Percentiles rank a stretch among this genome's conserved stretches.
These are phyloP conservation scores for Austroboletus novae-zelandiae DNA, from an alignment of 1,284 basidiomycete species.

Conservation along the genomic window DNA sequence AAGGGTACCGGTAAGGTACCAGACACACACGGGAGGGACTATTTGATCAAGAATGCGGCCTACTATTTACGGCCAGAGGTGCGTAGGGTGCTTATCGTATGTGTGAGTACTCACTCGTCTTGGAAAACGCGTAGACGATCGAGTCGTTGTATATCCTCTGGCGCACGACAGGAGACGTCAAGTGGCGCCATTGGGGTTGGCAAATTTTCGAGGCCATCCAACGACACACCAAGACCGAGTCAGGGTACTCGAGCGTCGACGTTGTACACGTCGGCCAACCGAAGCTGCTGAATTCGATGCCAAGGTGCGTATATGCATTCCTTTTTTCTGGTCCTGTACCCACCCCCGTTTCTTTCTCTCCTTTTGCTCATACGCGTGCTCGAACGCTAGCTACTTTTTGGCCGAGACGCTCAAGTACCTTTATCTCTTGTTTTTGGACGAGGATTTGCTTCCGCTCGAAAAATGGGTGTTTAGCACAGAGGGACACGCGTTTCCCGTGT, in stretches of 20 bases:
- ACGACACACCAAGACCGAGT: conserved; percentile 47
- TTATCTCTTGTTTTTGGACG: conserved; percentile 58
- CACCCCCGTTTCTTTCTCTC: not conserved
- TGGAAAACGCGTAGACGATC: conserved; percentile 45
- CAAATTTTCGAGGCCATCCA: conserved; percentile 70
- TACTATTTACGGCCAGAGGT: conserved; percentile 70
- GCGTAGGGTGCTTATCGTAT: conserved; percentile 7
- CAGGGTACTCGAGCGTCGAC: conserved; percentile 57
- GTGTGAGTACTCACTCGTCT: not conserved
- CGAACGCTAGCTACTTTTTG: conserved; percentile 54
- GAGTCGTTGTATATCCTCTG: conserved; percentile 71
- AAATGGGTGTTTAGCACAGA: conserved; percentile 86
- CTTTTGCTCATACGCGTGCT: not conserved
- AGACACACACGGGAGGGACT: conserved; percentile 36
- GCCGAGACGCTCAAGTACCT: conserved; percentile 75
- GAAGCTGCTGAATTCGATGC: conserved; percentile 6
- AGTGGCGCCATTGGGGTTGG: conserved; percentile 79
- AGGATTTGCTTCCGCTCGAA: conserved; percentile 61
- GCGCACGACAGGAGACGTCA: conserved; percentile 63
- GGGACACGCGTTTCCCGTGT: conserved; percentile 76
- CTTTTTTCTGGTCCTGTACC: not conserved
- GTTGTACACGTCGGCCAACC: conserved; percentile 42
- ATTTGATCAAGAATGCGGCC: conserved; percentile 36
- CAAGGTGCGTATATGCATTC: conserved; percentile 4
- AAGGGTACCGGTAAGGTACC: conserved; percentile 3